phyloP scores from a whole-genome alignment of 176 grass and related monocot genomes.

The Phragmites australis region DNA sequence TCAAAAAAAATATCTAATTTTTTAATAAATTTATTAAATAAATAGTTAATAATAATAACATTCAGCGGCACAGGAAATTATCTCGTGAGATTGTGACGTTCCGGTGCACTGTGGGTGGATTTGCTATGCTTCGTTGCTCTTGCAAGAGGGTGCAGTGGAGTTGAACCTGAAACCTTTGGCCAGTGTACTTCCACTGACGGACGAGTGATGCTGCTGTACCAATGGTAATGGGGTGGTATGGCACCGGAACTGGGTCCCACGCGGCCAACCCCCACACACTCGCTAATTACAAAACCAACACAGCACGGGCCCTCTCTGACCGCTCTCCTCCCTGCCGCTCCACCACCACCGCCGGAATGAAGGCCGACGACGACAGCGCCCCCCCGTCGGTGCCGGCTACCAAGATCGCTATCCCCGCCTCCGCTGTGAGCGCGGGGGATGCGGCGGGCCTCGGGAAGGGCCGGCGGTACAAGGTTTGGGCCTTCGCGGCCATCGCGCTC shows the following conservation, averaged over 20 bases:
- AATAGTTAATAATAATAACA: too few relatives aligned
- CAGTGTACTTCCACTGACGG: slow-evolving; percentile 11
- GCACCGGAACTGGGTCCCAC: slow-evolving; percentile 31
- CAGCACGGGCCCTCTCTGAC: neutral
- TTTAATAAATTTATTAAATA: too few relatives aligned
- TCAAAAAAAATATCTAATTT: too few relatives aligned
- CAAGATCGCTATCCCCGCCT: slow-evolving; percentile 40
- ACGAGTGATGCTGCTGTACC: neutral
- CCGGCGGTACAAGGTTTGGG: slow-evolving; percentile 85
- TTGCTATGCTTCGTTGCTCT: too few relatives aligned
- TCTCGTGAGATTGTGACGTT: too few relatives aligned
- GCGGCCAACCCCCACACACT: slow-evolving; percentile 36
- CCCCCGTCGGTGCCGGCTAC: slow-evolving; percentile 5
- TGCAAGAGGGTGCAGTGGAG: too few relatives aligned
- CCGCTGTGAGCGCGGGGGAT: slow-evolving; percentile 5
- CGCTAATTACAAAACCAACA: slow-evolving; percentile 36
- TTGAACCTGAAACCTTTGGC: too few relatives aligned
- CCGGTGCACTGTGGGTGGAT: too few relatives aligned
- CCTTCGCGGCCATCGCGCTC: slow-evolving; percentile 80
- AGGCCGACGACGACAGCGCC: slow-evolving; percentile 32
- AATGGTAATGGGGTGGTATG: neutral
- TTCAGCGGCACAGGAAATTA: too few relatives aligned
- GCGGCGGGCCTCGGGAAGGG: slow-evolving; percentile 54
- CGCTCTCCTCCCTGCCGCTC: neutral
- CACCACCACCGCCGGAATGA: slow-evolving; percentile 51